Base-by-base conservation (phyloP, 2,329 filamentous ascomycete species). In the Cryphonectria parasitica region DNA sequence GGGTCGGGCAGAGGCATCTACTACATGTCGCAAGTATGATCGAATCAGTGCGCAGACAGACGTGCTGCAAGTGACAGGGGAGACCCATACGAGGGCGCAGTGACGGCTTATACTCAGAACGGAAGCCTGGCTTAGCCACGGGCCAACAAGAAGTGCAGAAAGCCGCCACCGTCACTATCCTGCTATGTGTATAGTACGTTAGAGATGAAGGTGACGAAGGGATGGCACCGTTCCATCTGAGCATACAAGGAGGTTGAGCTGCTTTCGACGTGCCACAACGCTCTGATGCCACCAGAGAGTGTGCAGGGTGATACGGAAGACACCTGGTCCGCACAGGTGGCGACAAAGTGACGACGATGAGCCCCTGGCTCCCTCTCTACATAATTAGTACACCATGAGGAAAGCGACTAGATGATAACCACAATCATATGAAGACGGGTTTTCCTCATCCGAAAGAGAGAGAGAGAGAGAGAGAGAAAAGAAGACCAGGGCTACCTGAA, bases 1-100 rank as follows among this genome's bases (percentile, higher is more conserved):
- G 31, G 39, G 56, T 63, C 66, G 66, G 66, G 28, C 58, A 68
- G 66, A 52, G 62, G 66, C 66, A 62, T 61, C 2, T 61, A 52
- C 2, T 61, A 52, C 56, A 63, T 52, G 15, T 31, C 54, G 17
- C 28, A 62, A 62, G 41, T 11, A 41, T 62, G 56, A 62, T 39
- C 36, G n/a, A 54, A 31, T 19, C 54, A 52, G 63, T 25, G 10
- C 31, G 10, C 41, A n/a, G 39, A 43, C 22, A 39, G 19, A 52
- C 49, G 28, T 65, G 8, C 63, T 65, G 63, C 63, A 65, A 22
- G 43, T n/a, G 43, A 36, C 43, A 65, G 39, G 43, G 34, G 8
- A 45, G 17, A 34, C 49, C 15, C 3, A 17, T 17, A 64, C 41
- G 41, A 43, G n/a, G 25, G 3, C 28, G 36, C 43, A n/a, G 39